These are phyloP conservation scores for Apiospora kogelbergensis DNA, from an alignment of 2,329 filamentous ascomycete species.

Conservation along the genomic window DNA sequence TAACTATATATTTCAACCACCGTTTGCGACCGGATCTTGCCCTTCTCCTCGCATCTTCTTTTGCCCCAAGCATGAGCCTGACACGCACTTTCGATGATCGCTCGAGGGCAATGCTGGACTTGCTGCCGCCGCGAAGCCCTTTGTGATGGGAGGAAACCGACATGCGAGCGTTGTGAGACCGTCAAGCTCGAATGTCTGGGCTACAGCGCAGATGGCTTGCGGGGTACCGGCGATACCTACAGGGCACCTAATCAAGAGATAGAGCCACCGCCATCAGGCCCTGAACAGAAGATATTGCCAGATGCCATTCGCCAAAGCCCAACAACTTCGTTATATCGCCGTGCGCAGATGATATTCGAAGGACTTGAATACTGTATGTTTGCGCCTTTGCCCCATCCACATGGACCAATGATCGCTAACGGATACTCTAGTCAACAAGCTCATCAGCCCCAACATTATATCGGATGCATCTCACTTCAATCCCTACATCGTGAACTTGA, in stretches of 20 bases:
- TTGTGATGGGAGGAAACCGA: constrained; percentile 14
- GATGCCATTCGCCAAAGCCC: constrained; percentile 4
- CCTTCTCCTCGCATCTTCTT: not conserved
- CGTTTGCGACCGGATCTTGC: not conserved
- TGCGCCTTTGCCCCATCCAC: not conserved
- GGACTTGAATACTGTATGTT: constrained; percentile 16
- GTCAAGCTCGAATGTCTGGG: constrained; percentile 8
- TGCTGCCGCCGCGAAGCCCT: constrained; percentile 10
- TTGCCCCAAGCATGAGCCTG: constrained; percentile 8
- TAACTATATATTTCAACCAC: not conserved
- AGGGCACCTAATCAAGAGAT: not conserved
- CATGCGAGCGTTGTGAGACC: constrained; percentile 7
- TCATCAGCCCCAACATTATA: constrained; percentile 14
- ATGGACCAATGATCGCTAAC: not conserved
- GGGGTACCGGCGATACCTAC: not conserved
- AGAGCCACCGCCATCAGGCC: not conserved
- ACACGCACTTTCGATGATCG: constrained; percentile 11
- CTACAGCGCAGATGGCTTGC: not conserved
- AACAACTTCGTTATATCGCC: constrained; percentile 7
- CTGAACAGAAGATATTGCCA: not conserved
- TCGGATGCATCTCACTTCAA: constrained; percentile 15
- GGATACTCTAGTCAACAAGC: constrained; percentile 13
- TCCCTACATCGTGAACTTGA: constrained; percentile 15
- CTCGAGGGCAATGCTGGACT: constrained; percentile 15
- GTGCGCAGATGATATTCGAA: constrained; percentile 15